These are phyloP conservation scores for Aspergillus leporis DNA, from an alignment of 495 filamentous ascomycete species.

Conservation along the genomic window DNA sequence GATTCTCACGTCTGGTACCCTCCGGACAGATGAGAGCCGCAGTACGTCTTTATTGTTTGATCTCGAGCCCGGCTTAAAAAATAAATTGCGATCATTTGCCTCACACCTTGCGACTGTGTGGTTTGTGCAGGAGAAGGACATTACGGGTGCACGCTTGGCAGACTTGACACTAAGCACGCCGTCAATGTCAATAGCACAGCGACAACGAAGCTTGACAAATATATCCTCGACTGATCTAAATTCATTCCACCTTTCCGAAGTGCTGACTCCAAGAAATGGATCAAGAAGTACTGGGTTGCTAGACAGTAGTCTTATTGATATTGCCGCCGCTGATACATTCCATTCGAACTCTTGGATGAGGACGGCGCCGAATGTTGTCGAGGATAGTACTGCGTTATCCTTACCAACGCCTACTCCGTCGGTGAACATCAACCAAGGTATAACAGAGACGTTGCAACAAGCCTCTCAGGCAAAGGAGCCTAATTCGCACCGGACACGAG, in stretches of 20 bases:
- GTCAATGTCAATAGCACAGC: background rate
- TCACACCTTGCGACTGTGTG: conserved; percentile 39
- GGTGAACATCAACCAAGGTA: conserved; percentile 27
- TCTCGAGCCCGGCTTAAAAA: conserved; percentile 31
- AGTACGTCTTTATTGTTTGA: conserved; percentile 19
- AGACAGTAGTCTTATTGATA: conserved; percentile 14
- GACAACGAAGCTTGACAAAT: conserved; percentile 9
- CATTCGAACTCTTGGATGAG: conserved; percentile 36
- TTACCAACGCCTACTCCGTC: conserved; percentile 37
- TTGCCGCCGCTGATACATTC: conserved; percentile 26
- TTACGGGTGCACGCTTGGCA: background rate
- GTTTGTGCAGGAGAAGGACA: conserved; percentile 17
- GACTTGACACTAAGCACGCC: background rate
- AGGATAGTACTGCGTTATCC: conserved; percentile 30
- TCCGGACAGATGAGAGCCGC: conserved; percentile 1
- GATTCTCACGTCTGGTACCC: conserved; percentile 31
- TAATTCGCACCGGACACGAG: conserved; percentile 13
- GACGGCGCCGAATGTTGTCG: conserved; percentile 28
- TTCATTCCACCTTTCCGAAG: background rate
- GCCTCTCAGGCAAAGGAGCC: conserved; percentile 23
- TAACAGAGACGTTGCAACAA: conserved; percentile 24
- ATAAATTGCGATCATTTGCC: conserved; percentile 32
- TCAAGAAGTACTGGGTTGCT: conserved; percentile 7
- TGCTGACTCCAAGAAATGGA: background rate
- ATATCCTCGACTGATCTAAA: conserved; percentile 2